These are phyloP conservation scores for Calonectria honghensis DNA, from an alignment of 2,329 filamentous ascomycete genomes.

Conservation along the genomic window DNA sequence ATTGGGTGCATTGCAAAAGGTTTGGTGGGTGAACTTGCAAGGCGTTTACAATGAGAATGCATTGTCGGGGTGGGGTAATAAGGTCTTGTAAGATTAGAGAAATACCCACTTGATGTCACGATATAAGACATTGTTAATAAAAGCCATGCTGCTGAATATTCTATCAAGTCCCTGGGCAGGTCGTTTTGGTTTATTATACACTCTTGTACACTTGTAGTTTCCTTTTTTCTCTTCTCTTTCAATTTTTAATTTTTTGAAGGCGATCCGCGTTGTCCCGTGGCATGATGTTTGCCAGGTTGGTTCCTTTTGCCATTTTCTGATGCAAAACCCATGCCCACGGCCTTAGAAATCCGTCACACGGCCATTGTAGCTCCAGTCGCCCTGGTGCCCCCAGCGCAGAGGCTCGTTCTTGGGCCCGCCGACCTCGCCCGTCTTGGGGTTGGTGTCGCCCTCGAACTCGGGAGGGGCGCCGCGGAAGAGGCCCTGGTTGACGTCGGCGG, in stretches of 20 bases:
- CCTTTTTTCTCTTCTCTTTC: neutral
- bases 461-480: constrained; percentile 86
- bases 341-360: constrained; percentile 90
- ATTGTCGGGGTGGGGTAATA: constrained; percentile 44
- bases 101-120: constrained; percentile 51
- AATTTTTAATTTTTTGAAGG: neutral
- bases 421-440: constrained; percentile 95
- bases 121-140: constrained; percentile 43
- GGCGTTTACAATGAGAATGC: constrained; percentile 52
- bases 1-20: constrained; percentile 40
- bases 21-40: constrained; percentile 39
- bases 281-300: neutral
- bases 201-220: constrained; percentile 41
- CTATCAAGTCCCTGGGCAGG: constrained; percentile 1
- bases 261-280: neutral
- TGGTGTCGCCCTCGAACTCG: constrained; percentile 93
- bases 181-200: constrained; percentile 47
- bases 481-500: constrained; percentile 73
- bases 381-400: constrained; percentile 84
- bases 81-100: constrained; percentile 53
- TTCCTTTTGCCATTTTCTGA: neutral
- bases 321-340: neutral
- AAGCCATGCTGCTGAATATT: constrained; percentile 28
- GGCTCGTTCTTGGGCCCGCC: constrained; percentile 99
- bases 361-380: constrained; percentile 96